Conservation (phyloP, 2,329 filamentous ascomycete genomes). For the Tolypocladium sp. region DNA sequence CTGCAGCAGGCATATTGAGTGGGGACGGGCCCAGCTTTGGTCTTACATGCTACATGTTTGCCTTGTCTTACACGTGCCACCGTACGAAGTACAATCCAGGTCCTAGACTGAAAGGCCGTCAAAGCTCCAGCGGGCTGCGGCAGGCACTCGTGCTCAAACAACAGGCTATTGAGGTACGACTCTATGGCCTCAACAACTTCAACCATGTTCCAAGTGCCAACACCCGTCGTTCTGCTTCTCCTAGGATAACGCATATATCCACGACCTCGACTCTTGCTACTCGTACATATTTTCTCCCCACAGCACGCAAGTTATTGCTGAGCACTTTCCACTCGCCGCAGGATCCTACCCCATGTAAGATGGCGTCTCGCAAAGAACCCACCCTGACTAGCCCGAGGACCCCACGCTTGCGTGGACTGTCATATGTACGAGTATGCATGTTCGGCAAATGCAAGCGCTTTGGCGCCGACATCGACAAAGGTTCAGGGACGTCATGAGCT, state of each 20-base stretch:
- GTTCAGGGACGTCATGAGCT: background rate
- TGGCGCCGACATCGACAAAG: background rate
- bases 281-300: background rate
- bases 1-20: background rate
- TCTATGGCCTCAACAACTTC: too few relatives aligned
- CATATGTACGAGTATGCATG: background rate
- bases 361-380: background rate
- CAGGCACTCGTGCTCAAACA: background rate
- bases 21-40: background rate
- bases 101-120: background rate
- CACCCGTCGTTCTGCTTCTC: background rate
- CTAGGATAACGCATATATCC: background rate
- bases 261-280: background rate
- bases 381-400: background rate
- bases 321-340: background rate
- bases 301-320: background rate
- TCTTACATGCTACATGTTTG: background rate
- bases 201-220: background rate
- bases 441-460: background rate
- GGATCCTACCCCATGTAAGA: background rate
- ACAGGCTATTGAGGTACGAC: too few relatives aligned
- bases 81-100: too few relatives aligned
- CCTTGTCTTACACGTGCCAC: background rate
- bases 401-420: background rate
- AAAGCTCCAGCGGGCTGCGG: background rate